These are phyloP conservation scores for Cystobasidium onofrii DNA, from an alignment of 768 basidiomycete genomes.

Conservation along the genomic window DNA sequence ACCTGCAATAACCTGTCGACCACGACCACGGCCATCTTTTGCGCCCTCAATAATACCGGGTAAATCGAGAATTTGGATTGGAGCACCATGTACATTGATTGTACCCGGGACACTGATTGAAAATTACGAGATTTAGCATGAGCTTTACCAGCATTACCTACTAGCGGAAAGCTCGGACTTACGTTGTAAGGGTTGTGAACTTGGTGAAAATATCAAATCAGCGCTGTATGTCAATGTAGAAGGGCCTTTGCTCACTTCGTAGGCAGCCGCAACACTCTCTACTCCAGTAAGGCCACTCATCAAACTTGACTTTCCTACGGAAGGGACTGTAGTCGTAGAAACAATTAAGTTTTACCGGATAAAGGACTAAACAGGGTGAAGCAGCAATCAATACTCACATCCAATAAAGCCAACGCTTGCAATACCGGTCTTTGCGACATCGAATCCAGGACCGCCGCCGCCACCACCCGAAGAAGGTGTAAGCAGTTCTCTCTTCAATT, in stretches of 20 bases:
- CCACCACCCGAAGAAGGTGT: constrained; percentile 65
- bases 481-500: constrained; percentile 88
- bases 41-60: constrained; percentile 97
- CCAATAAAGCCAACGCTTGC: constrained; percentile 73
- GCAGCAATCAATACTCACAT: constrained; percentile 59
- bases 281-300: constrained; percentile 97
- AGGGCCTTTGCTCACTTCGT: not conserved
- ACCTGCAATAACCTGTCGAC: constrained; percentile 62
- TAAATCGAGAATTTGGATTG: constrained; percentile 64
- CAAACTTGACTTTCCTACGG: constrained; percentile 72
- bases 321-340: constrained; percentile 65
- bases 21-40: constrained; percentile 89
- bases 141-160: constrained; percentile 55
- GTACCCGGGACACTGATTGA: constrained; percentile 84
- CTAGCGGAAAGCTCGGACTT: no score
- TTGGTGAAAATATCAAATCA: constrained; percentile 86
- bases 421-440: constrained; percentile 95
- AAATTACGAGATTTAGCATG: constrained; percentile 43
- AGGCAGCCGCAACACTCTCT: constrained; percentile 73
- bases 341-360: no score
- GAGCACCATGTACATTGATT: constrained; percentile 86
- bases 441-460: constrained; percentile 84
- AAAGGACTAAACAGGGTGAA: no score
- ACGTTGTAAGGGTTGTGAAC: constrained; percentile 59
- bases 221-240: no score